Evolutionary conservation across 495 filamentous ascomycete genomes (phyloP).

Genomic region (Bacidia gigantensis): DNA sequence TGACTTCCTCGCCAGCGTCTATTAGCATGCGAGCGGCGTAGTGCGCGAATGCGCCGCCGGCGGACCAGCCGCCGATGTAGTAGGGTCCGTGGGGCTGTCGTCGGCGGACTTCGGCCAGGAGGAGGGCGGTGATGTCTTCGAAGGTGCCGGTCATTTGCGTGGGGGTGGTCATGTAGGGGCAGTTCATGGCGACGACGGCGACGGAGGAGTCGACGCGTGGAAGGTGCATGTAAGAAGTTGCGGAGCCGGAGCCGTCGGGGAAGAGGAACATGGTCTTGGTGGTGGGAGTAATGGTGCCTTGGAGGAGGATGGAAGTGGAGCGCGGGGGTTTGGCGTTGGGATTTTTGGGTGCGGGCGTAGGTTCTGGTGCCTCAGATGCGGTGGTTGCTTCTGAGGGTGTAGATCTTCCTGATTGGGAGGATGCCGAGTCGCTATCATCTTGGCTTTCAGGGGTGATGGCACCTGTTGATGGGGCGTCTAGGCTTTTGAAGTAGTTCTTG

Average conservation of each 20-base stretch:
- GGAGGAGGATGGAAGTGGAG: constrained; percentile 38
- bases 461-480: constrained; percentile 16
- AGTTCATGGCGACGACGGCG: constrained; percentile 42
- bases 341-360: neutral
- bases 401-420: constrained; percentile 6
- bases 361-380: neutral
- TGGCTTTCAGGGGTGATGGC: constrained; percentile 12
- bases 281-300: constrained; percentile 28
- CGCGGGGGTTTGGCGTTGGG: constrained; percentile 6
- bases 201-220: constrained; percentile 27
- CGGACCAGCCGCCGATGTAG: constrained; percentile 37
- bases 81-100: constrained; percentile 50
- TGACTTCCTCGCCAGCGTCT: constrained; percentile 43
- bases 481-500: constrained; percentile 15
- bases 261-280: constrained; percentile 53
- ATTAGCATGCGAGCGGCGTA: constrained; percentile 49
- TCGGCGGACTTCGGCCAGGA: constrained; percentile 45
- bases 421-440: constrained; percentile 2
- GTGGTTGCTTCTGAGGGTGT: constrained; percentile 16
- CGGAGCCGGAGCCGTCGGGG: constrained; percentile 57
- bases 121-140: constrained; percentile 42
- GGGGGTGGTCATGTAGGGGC: constrained; percentile 42
- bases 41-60: constrained; percentile 58
- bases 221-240: constrained; percentile 50
- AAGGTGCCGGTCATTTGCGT: constrained; percentile 41